Evolutionary conservation across 2,329 filamentous ascomycete species (phyloP).

Genomic region (Calonectria leucothoes): DNA sequence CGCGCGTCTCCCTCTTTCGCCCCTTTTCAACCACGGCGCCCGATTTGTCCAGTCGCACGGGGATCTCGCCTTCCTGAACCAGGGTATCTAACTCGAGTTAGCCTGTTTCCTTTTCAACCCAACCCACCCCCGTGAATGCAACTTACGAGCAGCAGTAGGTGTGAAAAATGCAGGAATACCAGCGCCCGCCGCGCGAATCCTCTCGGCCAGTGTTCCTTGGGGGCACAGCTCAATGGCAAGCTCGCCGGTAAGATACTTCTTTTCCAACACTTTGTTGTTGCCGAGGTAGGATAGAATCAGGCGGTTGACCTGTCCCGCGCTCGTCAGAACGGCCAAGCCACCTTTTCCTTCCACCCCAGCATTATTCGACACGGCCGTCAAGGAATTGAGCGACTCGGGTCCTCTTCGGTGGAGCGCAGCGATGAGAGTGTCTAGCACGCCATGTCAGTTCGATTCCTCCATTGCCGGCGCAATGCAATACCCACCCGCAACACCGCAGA

Average conservation of each 20-base stretch:
- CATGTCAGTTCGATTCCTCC: background rate
- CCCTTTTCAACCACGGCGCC: conserved; percentile 73
- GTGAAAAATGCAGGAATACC: conserved; percentile 87
- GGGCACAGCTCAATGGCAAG: conserved; percentile 82
- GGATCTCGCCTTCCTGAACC: conserved; percentile 76
- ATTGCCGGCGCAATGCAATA: background rate
- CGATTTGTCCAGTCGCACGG: conserved; percentile 69
- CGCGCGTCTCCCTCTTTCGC: conserved; percentile 74
- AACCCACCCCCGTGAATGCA: conserved; percentile 23
- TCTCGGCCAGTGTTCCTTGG: conserved; percentile 79
- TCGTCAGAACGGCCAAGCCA: conserved; percentile 76
- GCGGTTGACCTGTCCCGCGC: conserved; percentile 76
- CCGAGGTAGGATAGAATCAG: conserved; percentile 82
- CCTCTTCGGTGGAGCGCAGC: conserved; percentile 72
- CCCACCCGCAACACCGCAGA: conserved; percentile 79
- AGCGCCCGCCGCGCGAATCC: conserved; percentile 77
- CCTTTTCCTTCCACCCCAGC: conserved; percentile 76
- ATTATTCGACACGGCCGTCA: conserved; percentile 86
- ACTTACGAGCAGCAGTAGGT: conserved; percentile 75
- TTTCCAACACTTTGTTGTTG: conserved; percentile 81
- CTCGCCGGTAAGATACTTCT: conserved; percentile 79
- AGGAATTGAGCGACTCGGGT: conserved; percentile 69
- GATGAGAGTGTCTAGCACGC: conserved; percentile 74
- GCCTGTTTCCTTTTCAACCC: background rate
- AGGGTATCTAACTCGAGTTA: conserved; percentile 63